phyloP scores from a whole-genome alignment of 208 protist genomes.

The Blastocrithidia nonstop region DNA sequence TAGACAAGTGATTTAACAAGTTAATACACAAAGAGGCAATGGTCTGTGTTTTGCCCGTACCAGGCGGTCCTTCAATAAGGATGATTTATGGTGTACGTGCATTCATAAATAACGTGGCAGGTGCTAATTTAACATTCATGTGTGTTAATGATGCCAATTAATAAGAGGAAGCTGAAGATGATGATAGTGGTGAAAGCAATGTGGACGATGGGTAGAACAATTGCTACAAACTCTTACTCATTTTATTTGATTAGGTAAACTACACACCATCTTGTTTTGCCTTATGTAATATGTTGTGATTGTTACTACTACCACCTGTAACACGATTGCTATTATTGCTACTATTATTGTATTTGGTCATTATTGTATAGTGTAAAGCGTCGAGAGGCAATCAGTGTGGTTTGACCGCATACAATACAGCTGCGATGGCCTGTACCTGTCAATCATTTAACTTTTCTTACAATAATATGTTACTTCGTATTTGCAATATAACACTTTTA shows the following conservation, averaged over 20 bases:
- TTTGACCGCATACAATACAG: conserved; percentile 25
- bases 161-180: neutral
- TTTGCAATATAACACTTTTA: too few relatives aligned
- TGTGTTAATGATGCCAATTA: neutral
- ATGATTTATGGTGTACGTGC: conserved; percentile 24
- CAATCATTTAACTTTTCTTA: conserved; percentile 36
- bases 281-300: too few relatives aligned
- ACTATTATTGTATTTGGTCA: neutral
- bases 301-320: neutral
- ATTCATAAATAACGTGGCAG: neutral
- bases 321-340: neutral
- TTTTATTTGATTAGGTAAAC: conserved; percentile 1
- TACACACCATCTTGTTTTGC: too few relatives aligned
- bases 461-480: conserved; percentile 21
- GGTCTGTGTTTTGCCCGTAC: conserved; percentile 86
- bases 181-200: neutral
- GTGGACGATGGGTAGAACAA: neutral
- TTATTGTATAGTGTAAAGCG: neutral
- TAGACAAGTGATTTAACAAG: conserved; percentile 35
- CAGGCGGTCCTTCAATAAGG: conserved; percentile 78
- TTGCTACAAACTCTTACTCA: neutral
- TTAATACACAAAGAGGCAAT: conserved; percentile 52
- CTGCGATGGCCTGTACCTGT: conserved; percentile 43
- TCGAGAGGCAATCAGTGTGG: conserved; percentile 19
- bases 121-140: too few relatives aligned